These are phyloP conservation scores for Penicillium canescens DNA, from an alignment of 495 filamentous ascomycete species.

Conservation along the genomic window DNA sequence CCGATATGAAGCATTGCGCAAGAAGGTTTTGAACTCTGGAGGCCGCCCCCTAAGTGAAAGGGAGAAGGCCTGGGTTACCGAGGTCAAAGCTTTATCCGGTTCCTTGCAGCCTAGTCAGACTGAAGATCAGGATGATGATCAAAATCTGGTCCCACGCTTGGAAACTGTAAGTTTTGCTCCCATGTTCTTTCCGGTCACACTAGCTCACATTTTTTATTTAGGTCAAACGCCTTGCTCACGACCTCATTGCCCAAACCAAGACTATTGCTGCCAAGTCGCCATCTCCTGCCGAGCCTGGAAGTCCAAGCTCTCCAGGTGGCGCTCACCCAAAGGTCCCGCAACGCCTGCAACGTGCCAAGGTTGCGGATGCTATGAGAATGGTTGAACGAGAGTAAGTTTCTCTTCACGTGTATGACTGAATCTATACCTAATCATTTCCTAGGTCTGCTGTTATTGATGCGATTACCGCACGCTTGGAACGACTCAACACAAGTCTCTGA, in stretches of 20 bases:
- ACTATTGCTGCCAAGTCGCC: constrained; percentile 33
- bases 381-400: constrained; percentile 64
- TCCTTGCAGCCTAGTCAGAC: constrained; percentile 23
- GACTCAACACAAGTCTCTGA: constrained; percentile 35
- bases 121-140: constrained; percentile 27
- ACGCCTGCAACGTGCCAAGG: constrained; percentile 65
- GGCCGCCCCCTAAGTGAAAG: constrained; percentile 71
- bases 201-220: constrained; percentile 22
- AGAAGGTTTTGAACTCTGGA: constrained; percentile 55
- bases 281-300: constrained; percentile 27
- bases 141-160: constrained; percentile 33
- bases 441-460: constrained; percentile 43
- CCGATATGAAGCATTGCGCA: constrained; percentile 65
- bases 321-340: constrained; percentile 57
- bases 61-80: constrained; percentile 66
- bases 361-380: constrained; percentile 67
- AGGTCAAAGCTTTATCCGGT: constrained; percentile 55
- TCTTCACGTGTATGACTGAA: neutral
- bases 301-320: constrained; percentile 28
- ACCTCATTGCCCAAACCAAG: constrained; percentile 53
- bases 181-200: constrained; percentile 5
- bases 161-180: constrained; percentile 33
- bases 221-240: constrained; percentile 48
- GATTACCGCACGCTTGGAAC: constrained; percentile 42
- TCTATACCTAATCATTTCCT: constrained; percentile 8